Conservation (phyloP, 352 stramenopile genomes). For the Elongisporangium anandrum region DNA sequence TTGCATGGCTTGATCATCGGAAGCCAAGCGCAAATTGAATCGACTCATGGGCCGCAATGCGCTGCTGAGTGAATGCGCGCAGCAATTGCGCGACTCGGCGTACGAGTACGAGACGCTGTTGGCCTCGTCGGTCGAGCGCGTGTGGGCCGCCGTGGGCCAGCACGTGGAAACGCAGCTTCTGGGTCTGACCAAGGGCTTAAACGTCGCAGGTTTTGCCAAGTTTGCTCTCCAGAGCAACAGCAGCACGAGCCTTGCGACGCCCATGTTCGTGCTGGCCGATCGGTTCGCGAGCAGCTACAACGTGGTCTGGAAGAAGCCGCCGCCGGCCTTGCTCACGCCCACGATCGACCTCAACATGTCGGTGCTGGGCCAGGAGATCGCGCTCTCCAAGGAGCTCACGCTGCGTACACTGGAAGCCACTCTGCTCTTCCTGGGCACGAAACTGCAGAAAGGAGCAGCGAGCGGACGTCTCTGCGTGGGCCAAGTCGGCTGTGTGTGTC, state of each 20-base stretch:
- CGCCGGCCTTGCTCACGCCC: conserved; percentile 36
- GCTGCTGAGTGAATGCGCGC: conserved; percentile 40
- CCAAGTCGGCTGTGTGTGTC: conserved; percentile 28
- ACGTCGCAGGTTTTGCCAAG: conserved; percentile 42
- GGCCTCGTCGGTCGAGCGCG: conserved; percentile 25
- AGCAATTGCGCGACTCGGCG: conserved; percentile 34
- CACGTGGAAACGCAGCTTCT: conserved; percentile 22
- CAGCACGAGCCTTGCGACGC: conserved; percentile 16
- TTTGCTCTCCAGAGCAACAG: conserved; percentile 60
- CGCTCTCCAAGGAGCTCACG: conserved; percentile 36
- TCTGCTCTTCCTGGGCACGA: conserved; percentile 32
- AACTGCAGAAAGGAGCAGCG: conserved; percentile 21
- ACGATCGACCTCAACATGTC: conserved; percentile 44
- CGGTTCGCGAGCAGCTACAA: conserved; percentile 37
- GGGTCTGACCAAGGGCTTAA: conserved; percentile 24
- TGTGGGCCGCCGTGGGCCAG: conserved; percentile 39
- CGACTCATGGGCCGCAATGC: conserved; percentile 5
- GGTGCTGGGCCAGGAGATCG: conserved; percentile 31
- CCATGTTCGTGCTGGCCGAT: conserved; percentile 51
- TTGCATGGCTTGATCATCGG: neutral
- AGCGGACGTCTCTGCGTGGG: conserved; percentile 23
- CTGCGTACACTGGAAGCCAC: conserved; percentile 38
- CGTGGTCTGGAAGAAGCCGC: conserved; percentile 32
- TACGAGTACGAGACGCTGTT: conserved; percentile 67
- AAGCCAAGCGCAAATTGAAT: neutral